Evolutionary conservation across 2,329 filamentous ascomycete species (phyloP), one percentile per base, ranked within the genome.

Genomic region (Microdochium paspali): DNA sequence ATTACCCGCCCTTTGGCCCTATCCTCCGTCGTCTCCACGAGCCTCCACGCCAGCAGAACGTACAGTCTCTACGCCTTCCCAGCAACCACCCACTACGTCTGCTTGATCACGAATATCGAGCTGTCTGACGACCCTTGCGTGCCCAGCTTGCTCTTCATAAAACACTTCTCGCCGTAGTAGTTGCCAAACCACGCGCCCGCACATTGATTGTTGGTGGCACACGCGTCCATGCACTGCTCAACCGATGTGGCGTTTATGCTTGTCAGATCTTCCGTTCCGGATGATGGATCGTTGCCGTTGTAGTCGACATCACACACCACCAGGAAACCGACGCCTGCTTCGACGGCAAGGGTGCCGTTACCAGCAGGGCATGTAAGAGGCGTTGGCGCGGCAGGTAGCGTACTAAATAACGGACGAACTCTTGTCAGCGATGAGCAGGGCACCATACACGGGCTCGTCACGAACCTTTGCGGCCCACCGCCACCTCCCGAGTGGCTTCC

Each of bases 221-320:
- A 69, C 2, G 46, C 45, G 20, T 56, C 54, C 18, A 67, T 55
- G 48, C 66, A 69, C 7, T 58, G 58, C 42, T 58, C 57, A n/a
- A 66, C 51, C 2, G 53, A 58, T 18, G 49, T 52, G 3, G 56
- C 53, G 24, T 51, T 49, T 42, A 52, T 12, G 44, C 56, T 53
- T 30, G 45, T 53, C 24, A 66, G 51, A 42, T 68, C 65, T 6
- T 45, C 46, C 2, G 60, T 57, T 5, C 63, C 64, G 24, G 51
- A 49, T 15, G 44, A 48, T 10, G 35, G 35, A 15, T 46, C 44
- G 28, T 51, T 54, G 23, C 42, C 42, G 52, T 60, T 61, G 56
- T 66, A 68, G 52, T 68, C 65, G 24, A 60, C 48, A 18, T 62
- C 59, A 50, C 65, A 68, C 9, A 67, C 50, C 6, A 67, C 49